These are phyloP conservation scores for Termitomyces sp. DNA, from an alignment of 768 basidiomycete species.

Conservation along the genomic window DNA sequence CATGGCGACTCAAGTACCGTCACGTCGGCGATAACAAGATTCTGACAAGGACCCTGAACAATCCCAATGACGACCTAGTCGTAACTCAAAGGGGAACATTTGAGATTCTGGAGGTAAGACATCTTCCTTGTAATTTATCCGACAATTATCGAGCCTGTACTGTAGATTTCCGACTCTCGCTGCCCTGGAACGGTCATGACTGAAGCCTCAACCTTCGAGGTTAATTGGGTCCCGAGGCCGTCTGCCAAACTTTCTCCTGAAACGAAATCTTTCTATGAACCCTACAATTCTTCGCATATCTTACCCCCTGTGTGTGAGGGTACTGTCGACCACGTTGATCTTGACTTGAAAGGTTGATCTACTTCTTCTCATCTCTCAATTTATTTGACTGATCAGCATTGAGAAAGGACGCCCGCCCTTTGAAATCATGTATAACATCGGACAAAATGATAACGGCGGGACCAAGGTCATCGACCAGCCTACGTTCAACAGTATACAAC, in stretches of 20 bases:
- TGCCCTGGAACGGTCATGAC: constrained; percentile 71
- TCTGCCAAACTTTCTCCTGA: constrained; percentile 60
- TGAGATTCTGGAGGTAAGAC: constrained; percentile 61
- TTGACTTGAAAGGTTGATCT: constrained; percentile 70
- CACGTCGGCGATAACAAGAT: constrained; percentile 37
- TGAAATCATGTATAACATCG: constrained; percentile 88
- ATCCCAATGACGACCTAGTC: constrained; percentile 66
- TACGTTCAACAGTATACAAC: constrained; percentile 81
- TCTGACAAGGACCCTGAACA: constrained; percentile 38
- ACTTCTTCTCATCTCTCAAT: neutral
- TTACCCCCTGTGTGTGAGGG: constrained; percentile 80
- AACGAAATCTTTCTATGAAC: constrained; percentile 50
- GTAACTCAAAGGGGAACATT: constrained; percentile 78
- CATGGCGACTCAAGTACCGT: constrained; percentile 83
- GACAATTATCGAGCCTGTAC: constrained; percentile 16
- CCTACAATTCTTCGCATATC: constrained; percentile 69
- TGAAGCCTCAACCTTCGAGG: constrained; percentile 58
- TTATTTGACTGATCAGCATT: neutral
- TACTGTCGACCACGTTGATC: constrained; percentile 72
- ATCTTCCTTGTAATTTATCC: neutral
- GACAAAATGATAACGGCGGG: constrained; percentile 63
- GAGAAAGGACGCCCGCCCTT: constrained; percentile 83
- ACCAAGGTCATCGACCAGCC: constrained; percentile 71
- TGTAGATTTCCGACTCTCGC: constrained; percentile 75
- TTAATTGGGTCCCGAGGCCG: constrained; percentile 80